Evolutionary conservation across 1,284 basidiomycete species (phyloP).

Genomic region (Inonotus hispidus): DNA sequence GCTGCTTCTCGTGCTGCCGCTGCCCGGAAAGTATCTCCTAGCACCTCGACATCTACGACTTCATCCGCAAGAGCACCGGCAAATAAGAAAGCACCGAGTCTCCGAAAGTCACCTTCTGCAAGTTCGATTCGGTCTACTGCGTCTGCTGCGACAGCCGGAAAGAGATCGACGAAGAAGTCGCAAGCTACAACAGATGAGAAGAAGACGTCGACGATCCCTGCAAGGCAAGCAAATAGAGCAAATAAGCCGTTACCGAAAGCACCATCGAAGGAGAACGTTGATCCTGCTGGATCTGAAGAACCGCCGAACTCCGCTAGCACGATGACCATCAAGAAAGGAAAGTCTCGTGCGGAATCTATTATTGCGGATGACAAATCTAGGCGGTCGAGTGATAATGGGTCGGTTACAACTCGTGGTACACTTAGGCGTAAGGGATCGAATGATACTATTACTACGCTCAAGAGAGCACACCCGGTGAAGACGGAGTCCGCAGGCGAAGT

Average conservation of each 20-base stretch:
- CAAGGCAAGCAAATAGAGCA: background rate
- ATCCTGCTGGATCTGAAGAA: slow-evolving; percentile 2
- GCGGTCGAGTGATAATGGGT: slow-evolving; percentile 31
- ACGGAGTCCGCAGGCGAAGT: background rate
- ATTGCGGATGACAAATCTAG: slow-evolving; percentile 1
- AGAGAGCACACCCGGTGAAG: background rate
- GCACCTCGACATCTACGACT: background rate
- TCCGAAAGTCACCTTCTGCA: slow-evolving; percentile 11
- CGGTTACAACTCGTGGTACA: slow-evolving; percentile 33
- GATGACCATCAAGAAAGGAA: slow-evolving; percentile 13
- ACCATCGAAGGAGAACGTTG: slow-evolving; percentile 16
- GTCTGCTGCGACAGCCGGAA: slow-evolving; percentile 18
- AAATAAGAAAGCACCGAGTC: background rate
- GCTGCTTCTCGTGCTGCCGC: slow-evolving; percentile 20
- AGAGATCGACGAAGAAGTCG: background rate
- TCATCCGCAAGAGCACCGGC: slow-evolving; percentile 11
- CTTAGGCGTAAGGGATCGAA: slow-evolving; percentile 38
- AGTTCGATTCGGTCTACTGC: slow-evolving; percentile 22
- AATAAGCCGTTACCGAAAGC: slow-evolving; percentile 10
- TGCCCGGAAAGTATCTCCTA: slow-evolving; percentile 8
- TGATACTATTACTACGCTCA: slow-evolving; percentile 38
- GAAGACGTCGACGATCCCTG: background rate
- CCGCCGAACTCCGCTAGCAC: slow-evolving; percentile 12
- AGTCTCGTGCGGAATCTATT: slow-evolving; percentile 4
- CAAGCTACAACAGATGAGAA: background rate